phyloP scores from a whole-genome alignment of 805 yeast species.

The Candida ficus region DNA sequence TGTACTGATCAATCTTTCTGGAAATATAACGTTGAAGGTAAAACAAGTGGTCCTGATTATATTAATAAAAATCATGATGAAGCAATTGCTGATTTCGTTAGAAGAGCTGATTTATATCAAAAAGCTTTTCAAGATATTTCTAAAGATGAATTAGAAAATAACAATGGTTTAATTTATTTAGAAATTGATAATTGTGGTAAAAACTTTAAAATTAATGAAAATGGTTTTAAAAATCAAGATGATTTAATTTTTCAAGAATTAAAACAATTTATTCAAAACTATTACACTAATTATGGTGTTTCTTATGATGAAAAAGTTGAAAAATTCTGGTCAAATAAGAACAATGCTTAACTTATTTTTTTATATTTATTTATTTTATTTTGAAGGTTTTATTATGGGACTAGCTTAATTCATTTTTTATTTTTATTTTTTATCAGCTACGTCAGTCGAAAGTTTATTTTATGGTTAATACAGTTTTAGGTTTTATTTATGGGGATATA shows the following conservation, averaged over 20 bases:
- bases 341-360: too few species aligned
- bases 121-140: slow-evolving; percentile 34
- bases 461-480: too few species aligned
- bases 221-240: slow-evolving; percentile 16
- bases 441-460: too few species aligned
- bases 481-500: too few species aligned
- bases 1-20: slow-evolving; percentile 48
- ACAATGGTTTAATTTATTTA: slow-evolving; percentile 13
- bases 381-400: too few species aligned
- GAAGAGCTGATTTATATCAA: slow-evolving; percentile 48
- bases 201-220: slow-evolving; percentile 19
- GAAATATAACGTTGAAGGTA: slow-evolving; percentile 58
- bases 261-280: slow-evolving; percentile 29
- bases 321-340: slow-evolving; percentile 19
- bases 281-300: slow-evolving; percentile 29
- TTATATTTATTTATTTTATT: background rate
- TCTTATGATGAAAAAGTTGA: slow-evolving; percentile 28
- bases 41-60: slow-evolving; percentile 61
- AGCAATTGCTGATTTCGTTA: slow-evolving; percentile 56
- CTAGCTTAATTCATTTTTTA: too few species aligned
- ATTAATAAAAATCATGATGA: slow-evolving; percentile 41
- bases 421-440: too few species aligned
- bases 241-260: slow-evolving; percentile 20
- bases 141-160: slow-evolving; percentile 25
- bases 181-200: slow-evolving; percentile 20